Base-by-base conservation (phyloP, 1,284 basidiomycete species). In the Moesziomyces sp. region DNA sequence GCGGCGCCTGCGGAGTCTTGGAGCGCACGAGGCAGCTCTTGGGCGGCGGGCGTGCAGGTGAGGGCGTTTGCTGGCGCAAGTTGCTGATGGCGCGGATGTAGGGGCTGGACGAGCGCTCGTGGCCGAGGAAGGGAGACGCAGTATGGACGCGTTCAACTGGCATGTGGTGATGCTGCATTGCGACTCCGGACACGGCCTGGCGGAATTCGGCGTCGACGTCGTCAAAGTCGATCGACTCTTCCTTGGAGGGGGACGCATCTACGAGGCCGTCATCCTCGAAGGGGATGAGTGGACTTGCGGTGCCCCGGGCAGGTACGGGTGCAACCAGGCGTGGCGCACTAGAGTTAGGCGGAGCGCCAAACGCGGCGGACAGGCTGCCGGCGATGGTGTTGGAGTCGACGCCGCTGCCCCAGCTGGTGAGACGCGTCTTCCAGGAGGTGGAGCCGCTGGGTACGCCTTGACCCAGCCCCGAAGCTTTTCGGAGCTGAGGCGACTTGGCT, bases 21-120 rank as follows among this genome's bases (percentile, higher is more conserved):
- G 60, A 69, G 1, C 66, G 66, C 1, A 69, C 46, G 21, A 69
- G 48, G 28, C 66, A 63, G 66, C 66, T 69, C 45, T 63, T 69
- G 42, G 46, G 66, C 45, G 46, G 66, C 42, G 42, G 26, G 45
- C 38, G 26, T 8, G 33, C 23, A 10, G 56, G 42, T 9, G n/a
- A 16, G 10, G 52, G 49, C 23, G 24, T 40, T n/a, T 49, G 56
- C 3, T 46, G 11, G 14, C 23, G 43, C 43, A 62, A 23, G 21
- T 58, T 47, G 50, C 35, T 68, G 42, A 55, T 28, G 44, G 47
- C 58, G 11, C 42, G 55, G 28, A 47, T 35, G 16, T 56, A 58
- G 11, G 59, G 54, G 43, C 60, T 63, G 1, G 26, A 28, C 1
- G 55, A 42, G n/a, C 55, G 54, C 21, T 47, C 21, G 38, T 30